Percentiles rank a stretch among this genome's conserved stretches.
These are phyloP conservation scores for Penicillium sclerotiorum DNA, from an alignment of 2,329 filamentous ascomycete genomes.

Conservation along the genomic window DNA sequence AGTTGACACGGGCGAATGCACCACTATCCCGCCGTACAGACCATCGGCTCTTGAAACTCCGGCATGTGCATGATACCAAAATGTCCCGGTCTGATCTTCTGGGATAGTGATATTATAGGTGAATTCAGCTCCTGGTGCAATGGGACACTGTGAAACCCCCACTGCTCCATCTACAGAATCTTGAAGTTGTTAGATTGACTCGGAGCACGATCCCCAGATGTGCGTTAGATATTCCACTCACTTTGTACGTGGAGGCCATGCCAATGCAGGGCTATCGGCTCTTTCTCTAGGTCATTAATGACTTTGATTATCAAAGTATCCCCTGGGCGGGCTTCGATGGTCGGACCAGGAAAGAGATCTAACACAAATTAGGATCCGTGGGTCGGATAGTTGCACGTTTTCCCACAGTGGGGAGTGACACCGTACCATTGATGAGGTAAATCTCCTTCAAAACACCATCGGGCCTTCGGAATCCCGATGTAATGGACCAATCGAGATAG, in stretches of 20 bases:
- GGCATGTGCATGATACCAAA: slow-evolving; percentile 55
- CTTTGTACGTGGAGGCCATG: slow-evolving; percentile 50
- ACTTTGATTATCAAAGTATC: slow-evolving; percentile 50
- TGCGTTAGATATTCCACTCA: slow-evolving; percentile 14
- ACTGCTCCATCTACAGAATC: slow-evolving; percentile 68
- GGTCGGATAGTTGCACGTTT: background rate
- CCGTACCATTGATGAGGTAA: slow-evolving; percentile 53
- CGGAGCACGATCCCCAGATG: background rate
- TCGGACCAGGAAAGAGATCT: slow-evolving; percentile 53
- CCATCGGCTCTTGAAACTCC: slow-evolving; percentile 49
- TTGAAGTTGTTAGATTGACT: slow-evolving; percentile 12
- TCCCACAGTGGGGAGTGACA: background rate
- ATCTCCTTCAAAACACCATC: slow-evolving; percentile 56
- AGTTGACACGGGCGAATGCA: slow-evolving; percentile 44
- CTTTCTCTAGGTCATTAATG: slow-evolving; percentile 42
- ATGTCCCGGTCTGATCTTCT: slow-evolving; percentile 46
- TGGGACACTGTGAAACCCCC: slow-evolving; percentile 68
- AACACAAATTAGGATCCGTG: too few species aligned
- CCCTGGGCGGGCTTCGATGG: slow-evolving; percentile 51
- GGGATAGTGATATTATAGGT: slow-evolving; percentile 46
- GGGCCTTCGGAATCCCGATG: slow-evolving; percentile 41
- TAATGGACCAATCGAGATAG: slow-evolving; percentile 47
- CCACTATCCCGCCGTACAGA: slow-evolving; percentile 51
- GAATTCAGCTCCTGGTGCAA: slow-evolving; percentile 59
- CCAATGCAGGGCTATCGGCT: slow-evolving; percentile 51